These are phyloP conservation scores for Hemisphaericaspora subhashii DNA, from an alignment of 1,139 yeast genomes.

Conservation along the genomic window DNA sequence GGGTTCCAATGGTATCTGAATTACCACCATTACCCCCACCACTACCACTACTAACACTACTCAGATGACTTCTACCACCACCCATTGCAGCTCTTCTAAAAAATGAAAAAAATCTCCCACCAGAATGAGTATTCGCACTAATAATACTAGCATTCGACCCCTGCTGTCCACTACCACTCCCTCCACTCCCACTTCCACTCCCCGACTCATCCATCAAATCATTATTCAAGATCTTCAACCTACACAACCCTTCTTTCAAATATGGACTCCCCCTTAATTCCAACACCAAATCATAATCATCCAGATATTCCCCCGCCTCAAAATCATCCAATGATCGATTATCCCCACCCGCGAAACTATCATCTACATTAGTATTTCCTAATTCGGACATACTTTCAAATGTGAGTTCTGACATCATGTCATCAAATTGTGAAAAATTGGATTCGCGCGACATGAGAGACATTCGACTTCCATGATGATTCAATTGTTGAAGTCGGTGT, in stretches of 20 bases:
- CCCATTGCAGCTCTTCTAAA: too few species aligned
- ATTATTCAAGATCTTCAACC: conserved; percentile 46
- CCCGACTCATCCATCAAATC: conserved; percentile 37
- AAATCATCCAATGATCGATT: conserved; percentile 33
- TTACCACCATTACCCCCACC: conserved; percentile 1
- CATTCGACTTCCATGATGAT: conserved; percentile 9
- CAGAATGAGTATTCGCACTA: conserved; percentile 5
- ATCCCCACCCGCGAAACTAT: conserved; percentile 13
- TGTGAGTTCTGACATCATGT: conserved; percentile 36
- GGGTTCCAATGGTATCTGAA: conserved; percentile 4
- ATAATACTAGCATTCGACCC: neutral
- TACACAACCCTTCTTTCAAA: conserved; percentile 72
- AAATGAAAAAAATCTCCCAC: conserved; percentile 22
- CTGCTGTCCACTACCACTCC: too few species aligned
- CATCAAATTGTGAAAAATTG: conserved; percentile 24
- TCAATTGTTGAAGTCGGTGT: neutral
- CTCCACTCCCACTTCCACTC: too few species aligned
- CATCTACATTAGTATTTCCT: conserved; percentile 14
- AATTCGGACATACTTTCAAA: conserved; percentile 34
- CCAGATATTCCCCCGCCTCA: conserved; percentile 46
- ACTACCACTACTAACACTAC: conserved; percentile 11
- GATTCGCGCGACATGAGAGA: conserved; percentile 14
- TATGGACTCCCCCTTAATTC: conserved; percentile 76
- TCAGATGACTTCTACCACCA: too few species aligned
- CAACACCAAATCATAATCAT: conserved; percentile 56